phyloP scores from a whole-genome alignment of 2,329 filamentous ascomycete species.

The Trichoderma endophyticum region DNA sequence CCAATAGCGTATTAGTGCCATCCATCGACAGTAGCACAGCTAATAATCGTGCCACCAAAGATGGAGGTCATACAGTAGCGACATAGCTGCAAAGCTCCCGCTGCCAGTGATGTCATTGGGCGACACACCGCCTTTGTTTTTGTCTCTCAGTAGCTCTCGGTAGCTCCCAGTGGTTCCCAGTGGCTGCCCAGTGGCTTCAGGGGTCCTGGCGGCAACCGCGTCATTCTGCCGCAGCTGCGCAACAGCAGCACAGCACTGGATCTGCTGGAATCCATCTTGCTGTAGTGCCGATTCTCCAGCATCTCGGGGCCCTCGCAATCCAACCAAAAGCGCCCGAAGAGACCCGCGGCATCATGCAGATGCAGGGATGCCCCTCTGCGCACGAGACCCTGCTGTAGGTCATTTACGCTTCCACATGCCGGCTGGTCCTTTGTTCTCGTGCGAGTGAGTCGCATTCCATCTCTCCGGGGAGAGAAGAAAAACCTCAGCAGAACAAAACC shows the following conservation, averaged over 20 bases:
- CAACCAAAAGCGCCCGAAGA: neutral
- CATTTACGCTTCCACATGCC: neutral
- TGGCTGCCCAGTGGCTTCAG: conserved; percentile 6
- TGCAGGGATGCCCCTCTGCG: conserved; percentile 17
- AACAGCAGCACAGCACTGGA: neutral
- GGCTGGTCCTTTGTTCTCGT: neutral
- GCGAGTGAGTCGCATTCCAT: neutral
- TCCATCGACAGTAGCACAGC: neutral
- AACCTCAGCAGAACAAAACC: neutral
- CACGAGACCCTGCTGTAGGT: conserved; percentile 17
- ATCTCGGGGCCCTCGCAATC: neutral
- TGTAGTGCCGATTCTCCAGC: neutral
- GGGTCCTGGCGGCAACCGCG: conserved; percentile 13
- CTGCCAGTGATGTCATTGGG: conserved; percentile 11
- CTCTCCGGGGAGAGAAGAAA: neutral
- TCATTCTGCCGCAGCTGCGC: conserved; percentile 15
- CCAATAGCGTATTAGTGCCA: neutral
- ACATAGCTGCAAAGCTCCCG: neutral
- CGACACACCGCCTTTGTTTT: conserved; percentile 7
- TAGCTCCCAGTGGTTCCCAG: neutral
- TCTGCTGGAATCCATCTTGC: neutral
- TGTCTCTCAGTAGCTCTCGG: neutral
- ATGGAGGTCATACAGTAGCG: neutral
- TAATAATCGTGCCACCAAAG: neutral
- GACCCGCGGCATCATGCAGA: conserved; percentile 10